Evolutionary conservation across 768 basidiomycete species (phyloP).

Genomic region (Leccinum broughii): DNA sequence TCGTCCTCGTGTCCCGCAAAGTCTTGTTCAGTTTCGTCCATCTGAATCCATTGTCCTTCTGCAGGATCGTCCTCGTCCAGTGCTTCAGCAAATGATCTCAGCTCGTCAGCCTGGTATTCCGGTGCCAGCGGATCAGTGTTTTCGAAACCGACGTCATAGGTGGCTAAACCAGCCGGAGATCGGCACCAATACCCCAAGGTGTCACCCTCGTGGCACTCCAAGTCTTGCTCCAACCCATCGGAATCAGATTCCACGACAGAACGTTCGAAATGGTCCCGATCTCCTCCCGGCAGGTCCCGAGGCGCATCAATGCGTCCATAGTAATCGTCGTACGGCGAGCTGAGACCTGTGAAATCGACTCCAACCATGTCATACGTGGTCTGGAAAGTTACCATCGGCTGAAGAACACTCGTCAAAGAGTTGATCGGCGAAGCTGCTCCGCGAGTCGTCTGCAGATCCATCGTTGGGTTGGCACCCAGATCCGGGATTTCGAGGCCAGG

Average conservation of each 20-base stretch:
- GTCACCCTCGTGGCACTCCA: constrained; percentile 1
- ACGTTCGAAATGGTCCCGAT: not conserved
- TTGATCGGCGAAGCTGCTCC: constrained; percentile 2
- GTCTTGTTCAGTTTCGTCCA: not conserved
- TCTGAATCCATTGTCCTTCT: not conserved
- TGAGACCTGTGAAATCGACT: constrained; percentile 17
- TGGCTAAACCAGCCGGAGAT: not conserved
- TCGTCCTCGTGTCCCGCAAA: not conserved
- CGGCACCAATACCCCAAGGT: constrained; percentile 5
- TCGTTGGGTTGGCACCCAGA: not conserved
- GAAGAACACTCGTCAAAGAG: constrained; percentile 7
- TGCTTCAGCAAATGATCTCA: not conserved
- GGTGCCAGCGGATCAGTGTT: constrained; percentile 1
- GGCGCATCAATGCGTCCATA: constrained; percentile 1
- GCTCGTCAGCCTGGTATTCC: constrained; percentile 5
- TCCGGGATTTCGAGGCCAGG: not conserved
- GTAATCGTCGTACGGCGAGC: constrained; percentile 5
- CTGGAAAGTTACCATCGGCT: constrained; percentile 6
- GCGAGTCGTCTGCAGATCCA: not conserved
- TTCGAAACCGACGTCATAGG: constrained; percentile 7
- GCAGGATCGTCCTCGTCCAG: constrained; percentile 1
- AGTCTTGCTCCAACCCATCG: not conserved
- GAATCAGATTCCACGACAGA: not conserved
- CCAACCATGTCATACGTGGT: constrained; percentile 13
- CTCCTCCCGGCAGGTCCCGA: not conserved